These are phyloP conservation scores for Lanmaoa pseudosensibilis DNA, from an alignment of 768 basidiomycete genomes.

Conservation along the genomic window DNA sequence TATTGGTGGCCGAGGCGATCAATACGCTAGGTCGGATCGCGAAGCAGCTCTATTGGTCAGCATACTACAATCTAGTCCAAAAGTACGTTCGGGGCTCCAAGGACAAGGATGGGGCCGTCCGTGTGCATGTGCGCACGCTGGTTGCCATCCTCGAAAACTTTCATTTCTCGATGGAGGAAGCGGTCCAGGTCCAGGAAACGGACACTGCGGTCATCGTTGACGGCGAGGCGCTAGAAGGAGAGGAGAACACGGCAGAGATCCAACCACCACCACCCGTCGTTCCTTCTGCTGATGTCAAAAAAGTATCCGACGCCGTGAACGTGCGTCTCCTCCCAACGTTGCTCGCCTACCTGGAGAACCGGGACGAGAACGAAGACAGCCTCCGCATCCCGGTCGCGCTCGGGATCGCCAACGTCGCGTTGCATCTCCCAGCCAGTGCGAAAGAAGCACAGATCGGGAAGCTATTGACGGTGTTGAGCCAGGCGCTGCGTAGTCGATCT, in stretches of 20 bases:
- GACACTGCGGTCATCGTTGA: conserved; percentile 32
- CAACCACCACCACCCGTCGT: not conserved
- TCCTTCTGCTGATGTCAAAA: conserved; percentile 23
- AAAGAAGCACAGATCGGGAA: conserved; percentile 70
- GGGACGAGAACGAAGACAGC: conserved; percentile 79
- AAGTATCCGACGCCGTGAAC: conserved; percentile 76
- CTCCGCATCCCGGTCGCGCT: conserved; percentile 86
- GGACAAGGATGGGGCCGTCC: conserved; percentile 69
- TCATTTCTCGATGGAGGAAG: conserved; percentile 81
- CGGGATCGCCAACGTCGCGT: conserved; percentile 82
- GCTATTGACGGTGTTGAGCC: conserved; percentile 81
- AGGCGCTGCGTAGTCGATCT: conserved; percentile 89
- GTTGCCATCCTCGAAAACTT: conserved; percentile 88
- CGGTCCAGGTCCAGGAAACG: conserved; percentile 38
- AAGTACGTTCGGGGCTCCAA: conserved; percentile 73
- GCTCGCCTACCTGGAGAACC: conserved; percentile 77
- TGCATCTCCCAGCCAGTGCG: conserved; percentile 65
- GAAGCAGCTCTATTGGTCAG: conserved; percentile 75
- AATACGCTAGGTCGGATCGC: conserved; percentile 75
- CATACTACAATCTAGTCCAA: conserved; percentile 77
- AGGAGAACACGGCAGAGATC: conserved; percentile 22
- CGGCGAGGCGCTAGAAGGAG: conserved; percentile 29
- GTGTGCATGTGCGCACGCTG: conserved; percentile 80
- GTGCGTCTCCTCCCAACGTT: conserved; percentile 75
- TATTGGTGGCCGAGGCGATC: conserved; percentile 90